Percentiles rank a stretch among this genome's conserved stretches.
phyloP scores from a whole-genome alignment of 805 yeast genomes.

The Scheffersomyces spartinae region DNA sequence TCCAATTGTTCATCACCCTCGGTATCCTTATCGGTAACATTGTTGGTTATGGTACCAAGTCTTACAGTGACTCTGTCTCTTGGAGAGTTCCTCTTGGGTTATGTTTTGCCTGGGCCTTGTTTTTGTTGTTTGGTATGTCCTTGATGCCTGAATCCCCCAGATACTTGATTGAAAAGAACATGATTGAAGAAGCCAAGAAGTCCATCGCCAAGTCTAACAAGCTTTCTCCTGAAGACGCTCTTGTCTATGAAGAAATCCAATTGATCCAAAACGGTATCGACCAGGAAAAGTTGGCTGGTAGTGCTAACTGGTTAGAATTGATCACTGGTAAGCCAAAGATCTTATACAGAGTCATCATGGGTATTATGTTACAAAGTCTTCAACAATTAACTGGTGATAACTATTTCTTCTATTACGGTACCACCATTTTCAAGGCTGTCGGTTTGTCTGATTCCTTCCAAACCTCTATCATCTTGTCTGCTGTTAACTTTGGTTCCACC shows the following conservation, averaged over 20 bases:
- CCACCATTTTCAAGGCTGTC: conserved; percentile 47
- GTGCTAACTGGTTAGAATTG: conserved; percentile 54
- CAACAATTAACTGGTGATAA: conserved; percentile 57
- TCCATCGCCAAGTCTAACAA: conserved; percentile 52
- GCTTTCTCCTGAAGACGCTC: conserved; percentile 39
- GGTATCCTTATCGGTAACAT: conserved; percentile 68
- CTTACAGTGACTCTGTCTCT: conserved; percentile 37
- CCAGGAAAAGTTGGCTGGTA: conserved; percentile 50
- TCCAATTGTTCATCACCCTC: conserved; percentile 57
- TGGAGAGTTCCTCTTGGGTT: conserved; percentile 62
- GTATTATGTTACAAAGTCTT: conserved; percentile 45
- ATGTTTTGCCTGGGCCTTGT: conserved; percentile 26
- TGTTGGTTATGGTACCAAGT: conserved; percentile 53
- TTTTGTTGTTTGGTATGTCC: conserved; percentile 37
- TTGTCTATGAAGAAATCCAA: conserved; percentile 42
- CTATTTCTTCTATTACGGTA: conserved; percentile 58
- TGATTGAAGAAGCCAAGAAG: conserved; percentile 39
- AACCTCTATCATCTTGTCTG: conserved; percentile 49
- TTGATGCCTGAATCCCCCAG: conserved; percentile 65
- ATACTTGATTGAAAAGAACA: conserved; percentile 40
- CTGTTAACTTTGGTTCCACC: conserved; percentile 46
- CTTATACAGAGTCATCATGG: conserved; percentile 42
- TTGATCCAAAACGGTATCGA: conserved; percentile 49
- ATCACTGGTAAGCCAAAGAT: conserved; percentile 55
- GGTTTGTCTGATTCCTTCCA: conserved; percentile 45